Conservation (phyloP, 441 rosid species). For the Daphne laureola region DNA sequence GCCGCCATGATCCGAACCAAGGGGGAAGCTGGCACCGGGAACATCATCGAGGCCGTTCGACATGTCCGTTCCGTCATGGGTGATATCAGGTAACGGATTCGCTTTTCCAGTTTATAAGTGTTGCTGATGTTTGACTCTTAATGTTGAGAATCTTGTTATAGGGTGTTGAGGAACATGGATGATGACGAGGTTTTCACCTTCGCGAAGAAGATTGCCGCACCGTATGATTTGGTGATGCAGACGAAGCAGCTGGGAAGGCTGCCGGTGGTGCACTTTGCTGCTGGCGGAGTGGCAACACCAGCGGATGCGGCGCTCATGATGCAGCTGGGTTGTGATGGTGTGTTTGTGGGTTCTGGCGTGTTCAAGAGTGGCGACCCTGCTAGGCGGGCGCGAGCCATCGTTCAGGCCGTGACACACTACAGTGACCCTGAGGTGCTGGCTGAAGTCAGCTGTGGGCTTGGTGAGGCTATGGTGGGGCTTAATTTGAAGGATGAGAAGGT, state of each 20-base stretch:
- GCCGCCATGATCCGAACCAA: constrained; percentile 96
- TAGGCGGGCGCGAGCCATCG: constrained; percentile 83
- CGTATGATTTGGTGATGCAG: constrained; percentile 92
- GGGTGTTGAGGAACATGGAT: constrained; percentile 78
- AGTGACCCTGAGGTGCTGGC: constrained; percentile 81
- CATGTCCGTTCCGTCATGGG: constrained; percentile 94
- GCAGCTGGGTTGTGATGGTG: constrained; percentile 95
- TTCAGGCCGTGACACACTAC: constrained; percentile 89
- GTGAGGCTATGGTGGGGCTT: constrained; percentile 94
- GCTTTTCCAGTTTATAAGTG: no score
- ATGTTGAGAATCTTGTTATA: constrained; percentile 3
- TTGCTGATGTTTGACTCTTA: no score
- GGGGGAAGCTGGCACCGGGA: constrained; percentile 95
- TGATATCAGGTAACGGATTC: constrained; percentile 15
- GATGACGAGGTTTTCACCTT: constrained; percentile 87
- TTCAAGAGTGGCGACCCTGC: constrained; percentile 93
- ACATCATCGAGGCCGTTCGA: constrained; percentile 78
- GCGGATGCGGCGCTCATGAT: constrained; percentile 98
- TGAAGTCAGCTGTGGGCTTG: constrained; percentile 83
- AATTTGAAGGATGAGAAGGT: constrained; percentile 75
- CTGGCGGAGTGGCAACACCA: constrained; percentile 95
- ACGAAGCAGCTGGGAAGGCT: constrained; percentile 90
- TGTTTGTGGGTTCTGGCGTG: constrained; percentile 87
- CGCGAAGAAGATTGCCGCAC: constrained; percentile 80
- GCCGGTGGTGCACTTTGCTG: constrained; percentile 96